These are phyloP conservation scores for Trichoderma hamatum DNA, from an alignment of 2,329 filamentous ascomycete genomes.

Conservation along the genomic window DNA sequence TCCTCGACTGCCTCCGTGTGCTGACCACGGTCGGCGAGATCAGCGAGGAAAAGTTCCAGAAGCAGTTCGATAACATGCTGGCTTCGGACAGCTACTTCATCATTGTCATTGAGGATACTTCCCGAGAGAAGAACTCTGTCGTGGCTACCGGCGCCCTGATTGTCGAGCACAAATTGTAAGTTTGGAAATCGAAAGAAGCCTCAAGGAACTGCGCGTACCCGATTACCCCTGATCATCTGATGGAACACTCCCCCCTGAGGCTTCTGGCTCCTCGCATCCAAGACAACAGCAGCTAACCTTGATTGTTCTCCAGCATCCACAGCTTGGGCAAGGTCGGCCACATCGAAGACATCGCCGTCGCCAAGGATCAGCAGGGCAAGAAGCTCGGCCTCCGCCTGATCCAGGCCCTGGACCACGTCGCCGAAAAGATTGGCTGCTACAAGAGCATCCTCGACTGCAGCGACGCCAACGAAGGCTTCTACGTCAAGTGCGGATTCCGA, in stretches of 20 bases:
- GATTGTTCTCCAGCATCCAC: constrained; percentile 64
- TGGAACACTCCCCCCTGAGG: neutral
- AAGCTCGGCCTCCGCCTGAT: constrained; percentile 92
- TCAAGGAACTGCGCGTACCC: neutral
- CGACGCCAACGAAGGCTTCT: constrained; percentile 95
- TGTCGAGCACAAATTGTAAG: constrained; percentile 91
- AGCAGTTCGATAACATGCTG: constrained; percentile 81
- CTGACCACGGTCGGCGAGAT: constrained; percentile 93
- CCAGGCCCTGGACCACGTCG: constrained; percentile 87
- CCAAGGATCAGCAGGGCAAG: constrained; percentile 95
- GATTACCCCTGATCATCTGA: neutral
- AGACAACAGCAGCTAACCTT: constrained; percentile 29
- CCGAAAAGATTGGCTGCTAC: constrained; percentile 88
- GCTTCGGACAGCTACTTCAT: constrained; percentile 80
- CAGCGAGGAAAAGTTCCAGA: constrained; percentile 70
- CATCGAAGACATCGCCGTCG: constrained; percentile 96
- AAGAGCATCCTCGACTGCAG: constrained; percentile 97
- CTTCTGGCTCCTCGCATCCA: neutral
- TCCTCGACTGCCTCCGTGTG: constrained; percentile 88
- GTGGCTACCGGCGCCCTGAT: constrained; percentile 91
- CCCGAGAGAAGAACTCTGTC: constrained; percentile 58
- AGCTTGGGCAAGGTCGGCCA: constrained; percentile 83
- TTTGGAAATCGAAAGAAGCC: neutral
- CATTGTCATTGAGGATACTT: constrained; percentile 78
- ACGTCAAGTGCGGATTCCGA: constrained; percentile 95